phyloP scores from a whole-genome alignment of 2,329 filamentous ascomycete species.

The Beauveria scarabaeidicola region DNA sequence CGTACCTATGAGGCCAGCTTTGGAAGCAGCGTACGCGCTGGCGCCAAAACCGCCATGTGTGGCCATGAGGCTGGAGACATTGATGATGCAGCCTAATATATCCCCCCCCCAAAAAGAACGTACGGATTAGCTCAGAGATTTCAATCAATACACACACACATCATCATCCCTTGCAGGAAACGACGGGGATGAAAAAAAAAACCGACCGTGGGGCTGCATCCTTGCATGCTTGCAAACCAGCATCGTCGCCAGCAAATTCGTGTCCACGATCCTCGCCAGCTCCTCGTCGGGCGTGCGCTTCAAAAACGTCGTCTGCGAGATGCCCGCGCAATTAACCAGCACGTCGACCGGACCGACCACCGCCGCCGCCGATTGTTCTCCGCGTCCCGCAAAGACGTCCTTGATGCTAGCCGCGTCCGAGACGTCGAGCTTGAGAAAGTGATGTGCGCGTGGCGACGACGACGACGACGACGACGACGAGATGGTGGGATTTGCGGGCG shows the following conservation, averaged over 20 bases:
- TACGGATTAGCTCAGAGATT: not conserved
- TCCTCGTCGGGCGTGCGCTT: constrained; percentile 40
- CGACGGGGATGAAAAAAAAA: no score
- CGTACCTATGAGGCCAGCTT: constrained; percentile 67
- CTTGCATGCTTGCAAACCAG: constrained; percentile 46
- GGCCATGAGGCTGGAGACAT: constrained; percentile 70
- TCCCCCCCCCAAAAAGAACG: not conserved
- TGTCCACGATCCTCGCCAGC: constrained; percentile 52
- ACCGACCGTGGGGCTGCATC: constrained; percentile 24
- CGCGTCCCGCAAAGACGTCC: constrained; percentile 18
- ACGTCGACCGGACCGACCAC: constrained; percentile 38
- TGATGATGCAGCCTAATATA: constrained; percentile 60
- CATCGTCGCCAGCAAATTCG: constrained; percentile 63
- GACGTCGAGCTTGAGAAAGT: constrained; percentile 28
- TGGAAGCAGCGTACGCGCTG: constrained; percentile 67
- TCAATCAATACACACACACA: not conserved
- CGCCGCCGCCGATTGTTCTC: not conserved
- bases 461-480: not conserved
- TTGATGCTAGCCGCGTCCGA: constrained; percentile 22
- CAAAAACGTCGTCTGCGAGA: constrained; percentile 59
- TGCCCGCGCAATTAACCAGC: constrained; percentile 73
- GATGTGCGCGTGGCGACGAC: constrained; percentile 20
- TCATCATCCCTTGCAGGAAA: not conserved
- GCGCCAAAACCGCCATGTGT: constrained; percentile 60
- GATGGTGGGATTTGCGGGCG: not conserved